phyloP scores from a whole-genome alignment of 441 rosid species.

The Pelargonium australe region DNA sequence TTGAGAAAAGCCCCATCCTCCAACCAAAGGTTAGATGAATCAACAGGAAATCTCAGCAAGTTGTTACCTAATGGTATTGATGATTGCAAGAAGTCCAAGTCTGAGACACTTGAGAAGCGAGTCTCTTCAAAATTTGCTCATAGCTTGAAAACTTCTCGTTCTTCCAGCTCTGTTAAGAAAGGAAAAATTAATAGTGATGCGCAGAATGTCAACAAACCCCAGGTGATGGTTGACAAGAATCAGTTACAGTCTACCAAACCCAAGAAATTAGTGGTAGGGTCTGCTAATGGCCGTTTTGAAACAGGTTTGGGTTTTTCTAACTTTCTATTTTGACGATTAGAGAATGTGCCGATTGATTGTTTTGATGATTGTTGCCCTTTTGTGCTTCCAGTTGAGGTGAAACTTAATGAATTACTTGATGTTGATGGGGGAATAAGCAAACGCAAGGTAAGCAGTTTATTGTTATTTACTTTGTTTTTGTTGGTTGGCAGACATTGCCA shows the following conservation, averaged over 20 bases:
- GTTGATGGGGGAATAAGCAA: slow-evolving; percentile 88
- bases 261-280: slow-evolving; percentile 51
- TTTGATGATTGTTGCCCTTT: slow-evolving; percentile 18
- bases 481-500: neutral
- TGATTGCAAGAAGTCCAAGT: slow-evolving; percentile 38
- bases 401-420: slow-evolving; percentile 93
- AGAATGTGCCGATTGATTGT: neutral
- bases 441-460: slow-evolving; percentile 60
- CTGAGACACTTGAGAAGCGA: slow-evolving; percentile 37
- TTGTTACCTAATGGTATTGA: slow-evolving; percentile 32
- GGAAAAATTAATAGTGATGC: slow-evolving; percentile 40
- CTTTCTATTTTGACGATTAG: neutral
- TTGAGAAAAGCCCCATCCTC: slow-evolving; percentile 25
- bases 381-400: slow-evolving; percentile 76
- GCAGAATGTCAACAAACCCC: slow-evolving; percentile 48
- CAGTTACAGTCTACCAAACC: slow-evolving; percentile 47
- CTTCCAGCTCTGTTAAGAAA: slow-evolving; percentile 45
- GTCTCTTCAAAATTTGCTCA: slow-evolving; percentile 47
- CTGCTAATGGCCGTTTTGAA: slow-evolving; percentile 56
- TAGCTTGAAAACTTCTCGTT: slow-evolving; percentile 51
- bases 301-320: slow-evolving; percentile 48
- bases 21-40: slow-evolving; percentile 25
- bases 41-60: slow-evolving; percentile 26
- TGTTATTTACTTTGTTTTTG: neutral
- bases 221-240: slow-evolving; percentile 39